Base-by-base conservation (phyloP, 2,329 filamentous ascomycete species). In the Gremmenia infestans region DNA sequence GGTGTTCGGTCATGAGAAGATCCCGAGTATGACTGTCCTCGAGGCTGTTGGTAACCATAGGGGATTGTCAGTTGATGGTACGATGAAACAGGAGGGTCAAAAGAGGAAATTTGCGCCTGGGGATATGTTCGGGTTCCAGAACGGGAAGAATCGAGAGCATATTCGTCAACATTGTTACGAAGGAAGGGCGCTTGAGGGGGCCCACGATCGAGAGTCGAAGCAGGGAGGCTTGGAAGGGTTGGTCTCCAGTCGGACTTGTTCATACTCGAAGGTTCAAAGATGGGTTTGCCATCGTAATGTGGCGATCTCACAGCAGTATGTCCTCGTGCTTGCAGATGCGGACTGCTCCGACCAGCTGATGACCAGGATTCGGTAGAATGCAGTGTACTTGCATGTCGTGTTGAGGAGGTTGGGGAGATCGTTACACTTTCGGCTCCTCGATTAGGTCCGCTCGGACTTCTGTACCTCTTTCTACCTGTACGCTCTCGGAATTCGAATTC, bases 1-100 rank as follows among this genome's bases (percentile, higher is more conserved):
- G 66, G 63, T 2, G 59, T 62, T 52, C 60, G 55, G 11, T 66
- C 63, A n/a, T 63, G 59, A 36, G 58, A 56, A 17, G 60, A 49
- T 15, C 59, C 62, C 28, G 59, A 57, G 48, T 60, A 65, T 11
- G 62, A 60, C 37, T 60, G 57, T 32, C 58, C 60, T 4, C 63
- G 61, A 15, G 60, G 58, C 39, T 60, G 64, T 32, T 60, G 58
- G 19, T 63, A 63, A 5, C 53, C 58, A 43, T 65, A 65, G 8
- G 56, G 50, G 22, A 53, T 52, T 22, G 59, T 14, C 28, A 57
- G 42, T 28, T 45, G 53, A 9, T 55, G 52, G 15, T 56, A 58
- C 19, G 42, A 47, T 46, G 52, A 45, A 6, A 51, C 42, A 7
- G 60, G 43, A 11, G 60, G 48, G 9, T 57, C 52, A 35, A 54